Evolutionary conservation across 2,329 filamentous ascomycete species (phyloP).

Genomic region (Fusarium stilboides): DNA sequence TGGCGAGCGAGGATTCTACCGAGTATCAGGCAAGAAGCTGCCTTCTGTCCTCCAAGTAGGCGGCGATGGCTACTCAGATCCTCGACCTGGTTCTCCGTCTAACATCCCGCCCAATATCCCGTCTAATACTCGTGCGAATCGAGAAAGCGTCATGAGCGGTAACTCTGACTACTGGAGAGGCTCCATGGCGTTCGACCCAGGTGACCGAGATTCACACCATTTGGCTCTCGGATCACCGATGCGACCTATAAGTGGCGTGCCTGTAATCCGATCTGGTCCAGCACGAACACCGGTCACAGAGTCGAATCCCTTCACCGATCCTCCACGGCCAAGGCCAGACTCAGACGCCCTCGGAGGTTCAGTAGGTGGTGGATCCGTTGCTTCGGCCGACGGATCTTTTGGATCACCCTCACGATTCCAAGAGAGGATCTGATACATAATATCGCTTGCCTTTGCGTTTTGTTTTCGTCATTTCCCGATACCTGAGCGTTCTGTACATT

Average conservation of each 20-base stretch:
- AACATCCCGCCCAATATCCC: neutral
- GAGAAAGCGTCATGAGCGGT: conserved; percentile 62
- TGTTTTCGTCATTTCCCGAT: conserved; percentile 37
- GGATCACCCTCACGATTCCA: conserved; percentile 50
- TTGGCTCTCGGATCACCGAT: conserved; percentile 71
- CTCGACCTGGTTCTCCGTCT: conserved; percentile 6
- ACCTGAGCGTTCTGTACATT: conserved; percentile 49
- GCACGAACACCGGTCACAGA: conserved; percentile 74
- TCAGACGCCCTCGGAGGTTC: conserved; percentile 47
- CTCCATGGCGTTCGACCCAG: conserved; percentile 63
- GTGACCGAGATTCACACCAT: conserved; percentile 54
- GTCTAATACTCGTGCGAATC: conserved; percentile 45
- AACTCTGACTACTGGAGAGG: conserved; percentile 69
- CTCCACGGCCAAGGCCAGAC: conserved; percentile 49
- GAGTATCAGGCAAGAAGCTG: conserved; percentile 76
- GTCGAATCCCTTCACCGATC: conserved; percentile 64
- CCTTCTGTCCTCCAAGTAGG: conserved; percentile 74
- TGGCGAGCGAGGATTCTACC: conserved; percentile 73
- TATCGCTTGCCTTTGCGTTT: conserved; percentile 9
- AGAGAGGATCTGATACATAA: conserved; percentile 47
- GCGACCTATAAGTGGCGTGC: conserved; percentile 72
- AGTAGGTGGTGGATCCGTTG: conserved; percentile 36
- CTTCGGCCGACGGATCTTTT: conserved; percentile 45
- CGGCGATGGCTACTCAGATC: conserved; percentile 74
- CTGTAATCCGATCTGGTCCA: conserved; percentile 76